Base-by-base conservation (phyloP, 441 rosid genomes). In the Theobroma grandiflorum region DNA sequence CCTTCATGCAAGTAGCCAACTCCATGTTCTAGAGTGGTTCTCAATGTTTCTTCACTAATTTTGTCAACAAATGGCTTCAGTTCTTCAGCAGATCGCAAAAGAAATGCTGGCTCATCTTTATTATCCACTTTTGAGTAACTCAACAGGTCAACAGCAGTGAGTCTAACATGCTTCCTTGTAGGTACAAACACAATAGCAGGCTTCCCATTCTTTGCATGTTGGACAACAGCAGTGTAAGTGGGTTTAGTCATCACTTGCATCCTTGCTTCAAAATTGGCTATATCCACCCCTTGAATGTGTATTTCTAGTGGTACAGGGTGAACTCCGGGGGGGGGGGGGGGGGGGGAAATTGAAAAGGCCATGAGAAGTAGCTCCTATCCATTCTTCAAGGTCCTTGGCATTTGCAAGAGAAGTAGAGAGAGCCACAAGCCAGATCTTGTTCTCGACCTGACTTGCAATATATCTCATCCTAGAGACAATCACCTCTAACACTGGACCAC, bases 181-280 rank as follows among this genome's bases (percentile, higher is more conserved):
- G 98, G 99, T 79, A 93, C 99, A 86, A 90, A 97, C 76, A 93
- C 90, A 45, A 95, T 87, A 64, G 96, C 98, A 8, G 98, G 99
- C 89, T 95, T 94, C 78, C 80, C 88, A 64, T 82, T 87, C 91
- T 90, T 91, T 69, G 95, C 97, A 80, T 95, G 97, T 81, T 95
- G 98, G 67, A 91, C 88, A 69, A 97, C 90, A 68, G 97, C 91
- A 40, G 95, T 94, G 88, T 91, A 95, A 2, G 98, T 91, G 37
- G 96, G 97, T 84, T 97, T 97, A 4, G 97, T 92, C 99, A 97
- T 95, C 5, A 95, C 98, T 87, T 91, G 96, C 98, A 97, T 97
- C 89, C 99, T 94, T 55, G 98, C 98, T 83, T 95, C 96, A 71
- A 94, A 97, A 84, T 92, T 93, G 72, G 94, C 87, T 79, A 95